Percentiles rank a stretch among this genome's conserved stretches.
Evolutionary conservation across 225 moss, liverwort and hornwort genomes (phyloP).

Genomic region (Pleurozium schreberi): DNA sequence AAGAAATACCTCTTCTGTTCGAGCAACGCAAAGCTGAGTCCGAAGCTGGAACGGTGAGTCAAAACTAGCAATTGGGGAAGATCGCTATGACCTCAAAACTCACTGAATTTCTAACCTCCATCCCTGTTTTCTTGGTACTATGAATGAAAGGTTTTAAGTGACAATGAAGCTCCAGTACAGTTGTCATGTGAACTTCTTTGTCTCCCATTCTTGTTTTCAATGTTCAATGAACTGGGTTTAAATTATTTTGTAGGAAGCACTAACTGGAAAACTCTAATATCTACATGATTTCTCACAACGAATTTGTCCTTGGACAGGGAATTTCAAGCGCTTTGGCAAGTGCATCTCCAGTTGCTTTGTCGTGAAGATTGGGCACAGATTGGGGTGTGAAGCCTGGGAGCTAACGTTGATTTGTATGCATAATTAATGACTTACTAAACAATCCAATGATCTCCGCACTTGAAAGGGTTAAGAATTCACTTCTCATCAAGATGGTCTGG

Average conservation of each 20-base stretch:
- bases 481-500: neutral
- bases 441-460: neutral
- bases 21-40: constrained; percentile 21
- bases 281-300: neutral
- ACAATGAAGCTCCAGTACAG: neutral
- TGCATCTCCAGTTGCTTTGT: constrained; percentile 13
- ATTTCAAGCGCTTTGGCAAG: constrained; percentile 29
- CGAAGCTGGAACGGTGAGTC: constrained; percentile 37
- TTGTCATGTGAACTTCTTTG: neutral
- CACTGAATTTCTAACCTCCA: neutral
- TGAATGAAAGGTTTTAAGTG: neutral
- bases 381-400: neutral
- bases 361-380: neutral
- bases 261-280: neutral
- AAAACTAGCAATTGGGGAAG: neutral
- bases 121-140: neutral
- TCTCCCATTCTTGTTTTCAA: neutral
- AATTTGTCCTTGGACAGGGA: constrained; percentile 5
- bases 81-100: neutral
- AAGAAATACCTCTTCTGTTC: constrained; percentile 63
- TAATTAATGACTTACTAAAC: neutral
- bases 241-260: neutral
- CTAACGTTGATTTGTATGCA: neutral
- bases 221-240: neutral
- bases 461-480: neutral